These are phyloP conservation scores for Fusarium mundagurra DNA, from an alignment of 2,329 filamentous ascomycete genomes.

Conservation along the genomic window DNA sequence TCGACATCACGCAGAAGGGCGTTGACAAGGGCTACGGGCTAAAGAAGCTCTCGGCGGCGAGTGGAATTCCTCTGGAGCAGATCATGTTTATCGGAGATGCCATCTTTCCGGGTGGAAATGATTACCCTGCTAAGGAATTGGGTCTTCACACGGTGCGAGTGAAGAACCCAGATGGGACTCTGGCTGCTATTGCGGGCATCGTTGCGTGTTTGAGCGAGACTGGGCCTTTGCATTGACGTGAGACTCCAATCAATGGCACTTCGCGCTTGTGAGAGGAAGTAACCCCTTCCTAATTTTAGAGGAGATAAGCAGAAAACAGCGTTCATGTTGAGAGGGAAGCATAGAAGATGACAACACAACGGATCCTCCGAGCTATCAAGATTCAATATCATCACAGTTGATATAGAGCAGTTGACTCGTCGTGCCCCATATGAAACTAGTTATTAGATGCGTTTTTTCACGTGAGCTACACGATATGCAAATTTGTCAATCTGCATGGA, in stretches of 20 bases:
- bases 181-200: constrained; percentile 16
- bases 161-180: constrained; percentile 13
- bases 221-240: not conserved
- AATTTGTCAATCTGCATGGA: fast-evolving
- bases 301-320: too few relatives aligned
- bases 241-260: fast-evolving
- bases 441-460: fast-evolving
- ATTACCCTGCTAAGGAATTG: constrained; percentile 14
- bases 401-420: not conserved
- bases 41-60: constrained; percentile 13
- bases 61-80: not conserved
- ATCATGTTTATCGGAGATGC: constrained; percentile 22
- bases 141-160: constrained; percentile 15
- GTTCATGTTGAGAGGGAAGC: not conserved
- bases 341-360: not conserved
- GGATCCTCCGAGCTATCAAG: not conserved
- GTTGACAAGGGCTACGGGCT: constrained; percentile 16
- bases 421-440: fast-evolving
- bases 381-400: too few relatives aligned
- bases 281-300: fast-evolving
- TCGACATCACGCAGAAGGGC: constrained; percentile 17
- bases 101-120: constrained; percentile 18
- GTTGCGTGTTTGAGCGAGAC: constrained; percentile 13
- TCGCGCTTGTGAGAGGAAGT: not conserved
- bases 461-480: fast-evolving